A percentile compares a stretch with the other conserved stretches of the same genome.
Evolutionary conservation across 1,284 basidiomycete genomes (phyloP).

Genomic region (Malassezia furfur): DNA sequence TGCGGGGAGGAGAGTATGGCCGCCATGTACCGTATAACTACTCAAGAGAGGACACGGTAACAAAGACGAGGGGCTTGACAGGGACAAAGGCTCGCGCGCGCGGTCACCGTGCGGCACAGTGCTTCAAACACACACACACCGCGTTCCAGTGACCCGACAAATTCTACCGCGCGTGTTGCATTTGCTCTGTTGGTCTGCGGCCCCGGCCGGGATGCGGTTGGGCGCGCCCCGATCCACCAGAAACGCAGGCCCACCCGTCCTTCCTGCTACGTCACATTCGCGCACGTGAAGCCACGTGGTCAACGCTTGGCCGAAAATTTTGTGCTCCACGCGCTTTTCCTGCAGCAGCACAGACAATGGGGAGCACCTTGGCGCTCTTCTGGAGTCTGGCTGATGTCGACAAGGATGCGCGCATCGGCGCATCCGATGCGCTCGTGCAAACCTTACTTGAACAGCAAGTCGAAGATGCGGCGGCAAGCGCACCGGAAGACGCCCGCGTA

Average conservation of each 20-base stretch:
- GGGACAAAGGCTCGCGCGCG: neutral
- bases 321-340: slow-evolving; percentile 9
- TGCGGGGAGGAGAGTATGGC: slow-evolving; percentile 6
- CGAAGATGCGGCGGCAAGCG: neutral
- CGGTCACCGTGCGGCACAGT: neutral
- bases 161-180: slow-evolving; percentile 6
- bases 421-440: slow-evolving; percentile 71
- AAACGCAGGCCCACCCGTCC: neutral
- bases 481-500: slow-evolving; percentile 40
- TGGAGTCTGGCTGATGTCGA: slow-evolving; percentile 82
- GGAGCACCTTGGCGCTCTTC: slow-evolving; percentile 77
- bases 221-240: neutral
- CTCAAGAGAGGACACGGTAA: neutral
- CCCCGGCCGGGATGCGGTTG: neutral
- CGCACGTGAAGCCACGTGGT: slow-evolving; percentile 1
- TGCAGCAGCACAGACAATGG: slow-evolving; percentile 52
- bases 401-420: slow-evolving; percentile 68
- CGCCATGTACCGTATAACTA: neutral
- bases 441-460: slow-evolving; percentile 52
- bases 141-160: neutral
- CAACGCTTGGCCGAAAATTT: neutral
- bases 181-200: neutral
- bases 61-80: neutral
- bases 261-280: neutral
- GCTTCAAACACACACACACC: neutral